These are phyloP conservation scores for Lentinula sp. DNA, from an alignment of 768 basidiomycete genomes.

Conservation along the genomic window DNA sequence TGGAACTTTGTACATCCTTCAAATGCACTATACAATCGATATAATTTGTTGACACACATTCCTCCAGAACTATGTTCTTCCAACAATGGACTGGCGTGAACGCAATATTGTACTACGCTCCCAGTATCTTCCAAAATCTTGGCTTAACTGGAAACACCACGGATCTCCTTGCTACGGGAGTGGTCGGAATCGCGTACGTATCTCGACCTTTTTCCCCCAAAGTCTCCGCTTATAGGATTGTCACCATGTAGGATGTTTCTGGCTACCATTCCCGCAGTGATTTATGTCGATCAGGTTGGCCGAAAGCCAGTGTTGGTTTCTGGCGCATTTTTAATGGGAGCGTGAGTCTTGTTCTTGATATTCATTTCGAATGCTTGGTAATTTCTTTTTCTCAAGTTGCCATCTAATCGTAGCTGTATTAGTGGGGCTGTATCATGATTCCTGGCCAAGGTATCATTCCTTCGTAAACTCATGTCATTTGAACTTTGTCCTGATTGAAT, in stretches of 20 bases:
- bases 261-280: slow-evolving; percentile 74
- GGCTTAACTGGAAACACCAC: slow-evolving; percentile 58
- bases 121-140: slow-evolving; percentile 54
- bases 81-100: slow-evolving; percentile 84
- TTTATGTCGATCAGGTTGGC: slow-evolving; percentile 75
- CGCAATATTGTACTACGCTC: slow-evolving; percentile 73
- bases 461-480: background rate
- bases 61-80: slow-evolving; percentile 62
- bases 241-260: slow-evolving; percentile 43
- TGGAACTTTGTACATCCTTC: slow-evolving; percentile 41
- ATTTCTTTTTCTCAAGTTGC: slow-evolving; percentile 31
- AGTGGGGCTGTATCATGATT: slow-evolving; percentile 49
- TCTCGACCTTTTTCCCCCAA: background rate
- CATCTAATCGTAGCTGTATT: slow-evolving; percentile 68
- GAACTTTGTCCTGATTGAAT: slow-evolving; percentile 2
- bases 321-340: slow-evolving; percentile 71
- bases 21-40: background rate
- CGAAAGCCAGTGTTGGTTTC: slow-evolving; percentile 69
- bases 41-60: background rate
- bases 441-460: slow-evolving; percentile 38
- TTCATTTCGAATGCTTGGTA: background rate
- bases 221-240: background rate
- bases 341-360: slow-evolving; percentile 23
- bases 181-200: slow-evolving; percentile 67
- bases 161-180: slow-evolving; percentile 51